Percentiles rank a stretch among this genome's conserved stretches.
These are phyloP conservation scores for Pyrenula aspistea DNA, from an alignment of 495 filamentous ascomycete genomes.

Conservation along the genomic window DNA sequence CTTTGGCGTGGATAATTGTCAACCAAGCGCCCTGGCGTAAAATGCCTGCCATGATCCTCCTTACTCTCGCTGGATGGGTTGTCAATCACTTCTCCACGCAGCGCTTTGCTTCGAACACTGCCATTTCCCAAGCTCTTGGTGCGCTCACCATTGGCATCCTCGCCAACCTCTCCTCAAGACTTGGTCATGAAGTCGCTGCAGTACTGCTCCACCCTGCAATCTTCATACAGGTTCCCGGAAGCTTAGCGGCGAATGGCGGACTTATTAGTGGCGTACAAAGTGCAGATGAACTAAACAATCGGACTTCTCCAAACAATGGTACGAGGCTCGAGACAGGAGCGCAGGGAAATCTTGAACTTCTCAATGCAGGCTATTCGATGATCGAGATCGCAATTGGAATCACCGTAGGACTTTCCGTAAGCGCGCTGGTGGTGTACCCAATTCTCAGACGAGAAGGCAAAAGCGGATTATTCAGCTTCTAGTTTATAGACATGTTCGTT, in stretches of 20 bases:
- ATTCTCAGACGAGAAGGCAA: slow-evolving; percentile 79
- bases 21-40: slow-evolving; percentile 91
- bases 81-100: slow-evolving; percentile 71
- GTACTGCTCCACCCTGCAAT: slow-evolving; percentile 87
- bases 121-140: slow-evolving; percentile 75
- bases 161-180: slow-evolving; percentile 75
- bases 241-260: slow-evolving; percentile 70
- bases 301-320: slow-evolving; percentile 22
- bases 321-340: slow-evolving; percentile 22
- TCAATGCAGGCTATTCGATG: slow-evolving; percentile 74
- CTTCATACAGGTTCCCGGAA: slow-evolving; percentile 87
- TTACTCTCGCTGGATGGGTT: slow-evolving; percentile 69
- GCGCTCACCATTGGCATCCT: slow-evolving; percentile 77
- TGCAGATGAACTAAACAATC: slow-evolving; percentile 58
- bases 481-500: slow-evolving; percentile 10
- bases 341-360: slow-evolving; percentile 59
- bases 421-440: slow-evolving; percentile 77
- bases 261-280: slow-evolving; percentile 66
- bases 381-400: slow-evolving; percentile 90
- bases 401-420: slow-evolving; percentile 78
- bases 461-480: slow-evolving; percentile 83
- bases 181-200: slow-evolving; percentile 74
- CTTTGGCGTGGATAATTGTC: slow-evolving; percentile 68
- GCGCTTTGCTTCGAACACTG: slow-evolving; percentile 60
- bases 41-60: slow-evolving; percentile 72